Conservation (phyloP, 2,329 filamentous ascomycete genomes). For the Polychaeton citri region DNA sequence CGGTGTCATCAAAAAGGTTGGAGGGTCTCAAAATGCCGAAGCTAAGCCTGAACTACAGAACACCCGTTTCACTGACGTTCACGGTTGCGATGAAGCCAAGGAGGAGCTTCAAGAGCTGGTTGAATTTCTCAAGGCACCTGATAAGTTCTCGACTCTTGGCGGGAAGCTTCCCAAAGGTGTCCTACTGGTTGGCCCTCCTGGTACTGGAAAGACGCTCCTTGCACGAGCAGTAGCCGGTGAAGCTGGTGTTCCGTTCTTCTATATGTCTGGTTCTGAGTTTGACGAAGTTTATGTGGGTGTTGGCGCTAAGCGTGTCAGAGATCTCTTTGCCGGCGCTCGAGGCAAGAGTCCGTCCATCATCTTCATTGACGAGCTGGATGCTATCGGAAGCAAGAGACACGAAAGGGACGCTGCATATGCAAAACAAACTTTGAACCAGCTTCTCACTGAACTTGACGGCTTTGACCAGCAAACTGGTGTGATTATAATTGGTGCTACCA, state of each 20-base stretch:
- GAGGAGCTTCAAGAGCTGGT: conserved; percentile 95
- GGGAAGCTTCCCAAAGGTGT: conserved; percentile 97
- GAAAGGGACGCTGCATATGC: conserved; percentile 87
- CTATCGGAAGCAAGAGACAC: conserved; percentile 87
- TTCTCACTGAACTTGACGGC: conserved; percentile 91
- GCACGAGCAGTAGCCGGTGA: conserved; percentile 93
- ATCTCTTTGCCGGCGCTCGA: conserved; percentile 74
- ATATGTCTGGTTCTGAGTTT: conserved; percentile 98
- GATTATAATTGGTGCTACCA: conserved; percentile 91
- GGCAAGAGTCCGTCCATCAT: conserved; percentile 82
- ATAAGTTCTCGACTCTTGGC: conserved; percentile 84
- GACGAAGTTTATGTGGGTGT: conserved; percentile 98
- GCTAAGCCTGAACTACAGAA: conserved; percentile 88
- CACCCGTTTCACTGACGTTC: conserved; percentile 82
- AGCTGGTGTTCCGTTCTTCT: conserved; percentile 97
- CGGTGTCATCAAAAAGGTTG: conserved; percentile 65
- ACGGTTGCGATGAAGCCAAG: conserved; percentile 95
- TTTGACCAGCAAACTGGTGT: conserved; percentile 92
- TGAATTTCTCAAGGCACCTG: conserved; percentile 86
- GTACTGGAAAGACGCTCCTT: conserved; percentile 92
- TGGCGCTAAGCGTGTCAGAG: conserved; percentile 87
- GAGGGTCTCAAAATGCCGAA: conserved; percentile 60
- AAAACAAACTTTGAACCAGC: conserved; percentile 94
- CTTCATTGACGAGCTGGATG: conserved; percentile 89
- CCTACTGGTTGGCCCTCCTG: conserved; percentile 83